Evolutionary conservation across 139 green algal species (phyloP).

Genomic region (Bryopsis sp.): DNA sequence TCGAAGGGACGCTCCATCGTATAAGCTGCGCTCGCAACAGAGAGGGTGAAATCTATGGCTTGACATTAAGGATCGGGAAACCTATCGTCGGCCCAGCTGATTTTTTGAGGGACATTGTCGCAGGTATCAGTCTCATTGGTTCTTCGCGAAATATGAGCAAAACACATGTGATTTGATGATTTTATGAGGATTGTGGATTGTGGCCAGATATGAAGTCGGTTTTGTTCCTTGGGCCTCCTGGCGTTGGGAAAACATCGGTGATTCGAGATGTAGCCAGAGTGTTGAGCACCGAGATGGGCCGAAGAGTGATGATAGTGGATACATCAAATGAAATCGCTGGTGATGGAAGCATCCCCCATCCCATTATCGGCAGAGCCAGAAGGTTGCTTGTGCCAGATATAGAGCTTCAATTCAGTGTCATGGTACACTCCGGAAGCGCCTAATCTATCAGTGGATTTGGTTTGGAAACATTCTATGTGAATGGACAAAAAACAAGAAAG

Average conservation of each 20-base stretch:
- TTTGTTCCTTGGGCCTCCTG: too few species aligned
- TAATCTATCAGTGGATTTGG: too few species aligned
- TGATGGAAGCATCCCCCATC: constrained; percentile 73
- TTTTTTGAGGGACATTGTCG: constrained; percentile 35
- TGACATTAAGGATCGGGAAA: constrained; percentile 69
- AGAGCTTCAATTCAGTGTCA: too few species aligned
- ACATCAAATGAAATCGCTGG: constrained; percentile 86
- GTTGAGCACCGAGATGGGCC: constrained; percentile 28
- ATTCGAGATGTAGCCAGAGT: constrained; percentile 66
- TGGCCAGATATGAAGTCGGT: too few species aligned
- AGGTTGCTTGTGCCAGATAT: constrained; percentile 60
- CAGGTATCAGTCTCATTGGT: constrained; percentile 13
- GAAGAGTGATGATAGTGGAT: constrained; percentile 75
- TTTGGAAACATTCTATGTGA: too few species aligned
- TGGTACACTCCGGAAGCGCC: too few species aligned
- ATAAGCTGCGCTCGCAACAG: constrained; percentile 69
- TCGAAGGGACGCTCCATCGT: constrained; percentile 76
- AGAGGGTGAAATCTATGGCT: constrained; percentile 47
- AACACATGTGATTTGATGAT: not conserved
- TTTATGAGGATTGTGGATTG: too few species aligned
- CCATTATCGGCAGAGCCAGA: constrained; percentile 42
- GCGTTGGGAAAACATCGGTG: constrained; percentile 83
- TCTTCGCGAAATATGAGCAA: not conserved
- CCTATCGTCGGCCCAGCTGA: constrained; percentile 45
- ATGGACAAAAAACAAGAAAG: too few species aligned